These are phyloP conservation scores for Trypethelium eluteriae DNA, from an alignment of 495 filamentous ascomycete species.

Conservation along the genomic window DNA sequence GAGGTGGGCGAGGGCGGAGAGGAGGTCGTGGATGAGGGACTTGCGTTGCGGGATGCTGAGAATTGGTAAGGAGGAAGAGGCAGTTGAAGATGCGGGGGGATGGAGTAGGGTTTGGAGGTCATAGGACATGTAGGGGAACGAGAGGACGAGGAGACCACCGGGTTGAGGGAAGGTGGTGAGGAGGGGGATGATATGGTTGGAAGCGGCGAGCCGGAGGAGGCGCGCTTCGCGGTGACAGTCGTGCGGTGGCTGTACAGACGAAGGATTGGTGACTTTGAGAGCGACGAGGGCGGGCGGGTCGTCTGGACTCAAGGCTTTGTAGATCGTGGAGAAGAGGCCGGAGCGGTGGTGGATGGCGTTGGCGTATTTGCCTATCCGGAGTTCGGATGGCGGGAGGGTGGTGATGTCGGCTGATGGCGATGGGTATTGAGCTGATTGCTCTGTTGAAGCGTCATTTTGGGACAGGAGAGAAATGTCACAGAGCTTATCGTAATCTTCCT, in stretches of 20 bases:
- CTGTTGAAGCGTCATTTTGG: neutral
- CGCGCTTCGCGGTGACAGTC: conserved; percentile 68
- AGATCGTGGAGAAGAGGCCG: conserved; percentile 79
- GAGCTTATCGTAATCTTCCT: conserved; percentile 44
- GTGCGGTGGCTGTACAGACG: conserved; percentile 67
- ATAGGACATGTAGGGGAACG: conserved; percentile 74
- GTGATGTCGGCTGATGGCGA: neutral
- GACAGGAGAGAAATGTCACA: conserved; percentile 12
- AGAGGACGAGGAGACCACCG: conserved; percentile 63
- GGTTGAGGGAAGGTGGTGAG: conserved; percentile 61
- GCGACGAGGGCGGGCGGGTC: neutral
- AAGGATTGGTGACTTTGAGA: conserved; percentile 26
- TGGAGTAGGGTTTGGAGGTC: conserved; percentile 60
- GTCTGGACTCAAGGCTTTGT: conserved; percentile 43
- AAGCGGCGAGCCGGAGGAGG: conserved; percentile 51
- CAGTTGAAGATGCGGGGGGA: conserved; percentile 27
- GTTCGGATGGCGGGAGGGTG: neutral
- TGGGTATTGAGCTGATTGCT: neutral
- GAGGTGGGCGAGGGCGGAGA: conserved; percentile 62
- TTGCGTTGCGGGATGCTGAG: conserved; percentile 38
- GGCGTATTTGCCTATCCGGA: conserved; percentile 58
- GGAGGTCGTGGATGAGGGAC: conserved; percentile 55
- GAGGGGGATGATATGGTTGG: conserved; percentile 55
- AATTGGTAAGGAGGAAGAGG: conserved; percentile 35
- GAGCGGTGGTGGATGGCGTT: conserved; percentile 62